These are phyloP conservation scores for Penicillium sp. DNA, from an alignment of 2,329 filamentous ascomycete species.

Conservation along the genomic window DNA sequence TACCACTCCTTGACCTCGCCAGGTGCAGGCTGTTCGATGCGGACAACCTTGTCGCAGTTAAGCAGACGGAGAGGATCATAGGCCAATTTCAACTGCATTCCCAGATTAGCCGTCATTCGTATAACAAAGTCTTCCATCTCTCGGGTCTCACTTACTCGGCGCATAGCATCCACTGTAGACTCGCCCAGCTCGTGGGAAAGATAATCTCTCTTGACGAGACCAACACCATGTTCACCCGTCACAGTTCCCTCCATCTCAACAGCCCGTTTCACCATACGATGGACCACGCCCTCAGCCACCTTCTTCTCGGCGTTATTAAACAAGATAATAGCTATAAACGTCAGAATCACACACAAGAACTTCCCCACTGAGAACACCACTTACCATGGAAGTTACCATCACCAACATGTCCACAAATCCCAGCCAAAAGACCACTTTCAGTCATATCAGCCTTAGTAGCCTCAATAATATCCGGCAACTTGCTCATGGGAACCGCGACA, in stretches of 20 bases:
- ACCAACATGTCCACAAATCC: conserved; percentile 74
- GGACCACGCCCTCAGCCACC: conserved; percentile 63
- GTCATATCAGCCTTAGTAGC: conserved; percentile 68
- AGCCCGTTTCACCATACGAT: conserved; percentile 71
- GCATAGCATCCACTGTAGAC: conserved; percentile 67
- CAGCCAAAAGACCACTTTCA: conserved; percentile 64
- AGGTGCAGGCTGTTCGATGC: conserved; percentile 54
- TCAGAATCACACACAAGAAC: neutral
- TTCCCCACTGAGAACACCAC: neutral
- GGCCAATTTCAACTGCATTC: conserved; percentile 61
- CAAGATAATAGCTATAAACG: conserved; percentile 59
- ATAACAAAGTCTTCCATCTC: too few species aligned
- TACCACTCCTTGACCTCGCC: conserved; percentile 57
- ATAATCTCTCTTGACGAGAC: conserved; percentile 71
- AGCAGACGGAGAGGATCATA: conserved; percentile 69
- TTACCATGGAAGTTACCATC: conserved; percentile 75
- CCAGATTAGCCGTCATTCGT: conserved; percentile 21
- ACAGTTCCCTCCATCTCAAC: conserved; percentile 74
- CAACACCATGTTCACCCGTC: conserved; percentile 73
- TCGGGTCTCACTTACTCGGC: conserved; percentile 63
- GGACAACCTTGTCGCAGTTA: conserved; percentile 69
- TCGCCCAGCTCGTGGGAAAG: conserved; percentile 65
- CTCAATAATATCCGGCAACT: conserved; percentile 73
- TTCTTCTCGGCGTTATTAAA: conserved; percentile 63
- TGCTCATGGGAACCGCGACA: conserved; percentile 76